Percentiles rank a stretch among this genome's conserved stretches.
phyloP scores from a whole-genome alignment of 805 yeast genomes.

The Pichia exigua region DNA sequence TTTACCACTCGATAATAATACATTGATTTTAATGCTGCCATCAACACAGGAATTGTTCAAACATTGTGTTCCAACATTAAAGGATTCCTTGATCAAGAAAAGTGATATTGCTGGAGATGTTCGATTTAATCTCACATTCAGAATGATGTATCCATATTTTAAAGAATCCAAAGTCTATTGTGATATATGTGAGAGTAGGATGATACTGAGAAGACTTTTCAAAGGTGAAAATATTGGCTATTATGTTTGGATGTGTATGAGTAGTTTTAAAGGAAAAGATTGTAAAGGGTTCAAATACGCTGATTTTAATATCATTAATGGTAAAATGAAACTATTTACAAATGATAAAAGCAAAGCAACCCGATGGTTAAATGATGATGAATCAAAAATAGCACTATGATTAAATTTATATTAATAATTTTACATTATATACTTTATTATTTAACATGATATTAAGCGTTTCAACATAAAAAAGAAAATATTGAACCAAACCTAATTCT shows the following conservation, averaged over 20 bases:
- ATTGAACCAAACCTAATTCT: no score
- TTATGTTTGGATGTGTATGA: conserved; percentile 62
- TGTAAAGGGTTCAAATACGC: conserved; percentile 48
- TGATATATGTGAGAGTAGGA: conserved; percentile 31
- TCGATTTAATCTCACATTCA: conserved; percentile 59
- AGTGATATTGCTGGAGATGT: conserved; percentile 43
- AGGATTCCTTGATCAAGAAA: conserved; percentile 27
- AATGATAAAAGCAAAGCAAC: neutral
- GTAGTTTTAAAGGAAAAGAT: conserved; percentile 33
- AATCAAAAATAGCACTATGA: neutral
- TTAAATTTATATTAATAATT: no score
- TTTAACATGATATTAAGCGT: no score
- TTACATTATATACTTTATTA: no score
- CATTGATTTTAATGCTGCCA: conserved; percentile 64
- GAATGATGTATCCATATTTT: conserved; percentile 41
- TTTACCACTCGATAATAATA: conserved; percentile 62
- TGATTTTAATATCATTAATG: conserved; percentile 31
- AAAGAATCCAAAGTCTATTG: conserved; percentile 36
- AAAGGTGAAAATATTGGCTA: conserved; percentile 41
- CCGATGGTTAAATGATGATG: conserved; percentile 4
- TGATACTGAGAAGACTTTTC: conserved; percentile 51
- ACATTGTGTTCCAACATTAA: conserved; percentile 50
- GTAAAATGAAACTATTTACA: neutral
- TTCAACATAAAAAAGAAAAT: neutral
- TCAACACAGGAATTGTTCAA: conserved; percentile 73